Percentiles rank a stretch among this genome's conserved stretches.
Conservation (phyloP, 1,284 basidiomycete genomes). For the Leccinum griseonigrum region DNA sequence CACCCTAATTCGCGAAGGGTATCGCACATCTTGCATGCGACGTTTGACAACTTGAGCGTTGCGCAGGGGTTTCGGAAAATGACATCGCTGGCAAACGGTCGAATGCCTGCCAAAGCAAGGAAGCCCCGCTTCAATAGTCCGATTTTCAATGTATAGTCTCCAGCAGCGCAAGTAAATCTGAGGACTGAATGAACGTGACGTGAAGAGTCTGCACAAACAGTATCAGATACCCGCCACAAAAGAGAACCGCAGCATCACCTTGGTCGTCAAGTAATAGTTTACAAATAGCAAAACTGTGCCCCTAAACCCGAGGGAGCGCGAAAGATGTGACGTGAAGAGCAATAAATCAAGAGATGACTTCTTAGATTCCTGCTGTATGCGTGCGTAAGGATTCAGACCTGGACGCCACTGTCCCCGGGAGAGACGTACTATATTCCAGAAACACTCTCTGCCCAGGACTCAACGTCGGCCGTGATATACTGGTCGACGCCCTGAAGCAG, state of each 20-base stretch:
- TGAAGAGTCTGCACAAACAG: neutral
- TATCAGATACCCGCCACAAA: neutral
- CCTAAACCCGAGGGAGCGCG: slow-evolving; percentile 78
- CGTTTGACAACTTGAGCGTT: slow-evolving; percentile 81
- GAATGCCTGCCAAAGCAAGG: slow-evolving; percentile 84
- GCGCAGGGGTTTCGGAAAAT: slow-evolving; percentile 92
- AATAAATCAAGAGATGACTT: slow-evolving; percentile 92
- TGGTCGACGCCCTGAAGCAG: slow-evolving; percentile 82
- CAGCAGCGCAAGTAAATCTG: slow-evolving; percentile 85
- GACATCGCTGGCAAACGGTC: slow-evolving; percentile 86
- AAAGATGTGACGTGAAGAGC: slow-evolving; percentile 92
- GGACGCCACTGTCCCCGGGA: slow-evolving; percentile 10
- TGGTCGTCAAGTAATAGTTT: slow-evolving; percentile 85
- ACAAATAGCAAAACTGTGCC: slow-evolving; percentile 79
- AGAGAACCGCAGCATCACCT: slow-evolving; percentile 15
- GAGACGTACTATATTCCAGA: slow-evolving; percentile 80
- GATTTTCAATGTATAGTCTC: slow-evolving; percentile 82
- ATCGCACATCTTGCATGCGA: slow-evolving; percentile 92
- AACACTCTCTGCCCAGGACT: slow-evolving; percentile 86
- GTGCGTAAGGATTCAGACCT: neutral
- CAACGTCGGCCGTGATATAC: slow-evolving; percentile 92
- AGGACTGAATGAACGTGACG: slow-evolving; percentile 27
- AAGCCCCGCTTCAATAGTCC: slow-evolving; percentile 88
- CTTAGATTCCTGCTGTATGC: slow-evolving; percentile 48
- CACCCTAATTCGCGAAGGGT: slow-evolving; percentile 85